Conservation (phyloP, 1,284 basidiomycete species). For the Ustilago crameri region DNA sequence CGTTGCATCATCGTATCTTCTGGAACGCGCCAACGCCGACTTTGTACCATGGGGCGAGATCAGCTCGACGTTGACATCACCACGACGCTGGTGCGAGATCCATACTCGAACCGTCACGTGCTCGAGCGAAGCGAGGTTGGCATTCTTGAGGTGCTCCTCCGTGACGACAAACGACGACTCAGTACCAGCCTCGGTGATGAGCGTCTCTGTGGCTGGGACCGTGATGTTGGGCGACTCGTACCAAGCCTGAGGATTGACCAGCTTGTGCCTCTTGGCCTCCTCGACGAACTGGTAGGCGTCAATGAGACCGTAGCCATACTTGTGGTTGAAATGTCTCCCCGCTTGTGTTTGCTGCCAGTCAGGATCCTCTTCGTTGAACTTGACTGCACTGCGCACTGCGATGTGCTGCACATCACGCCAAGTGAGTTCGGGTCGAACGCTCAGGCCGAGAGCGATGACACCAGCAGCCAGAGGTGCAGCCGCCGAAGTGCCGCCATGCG, state of each 20-base stretch:
- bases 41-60: conserved; percentile 85
- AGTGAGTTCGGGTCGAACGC: conserved; percentile 79
- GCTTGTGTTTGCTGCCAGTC: conserved; percentile 90
- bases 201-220: conserved; percentile 42
- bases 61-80: conserved; percentile 92
- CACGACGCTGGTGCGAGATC: conserved; percentile 86
- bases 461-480: conserved; percentile 87
- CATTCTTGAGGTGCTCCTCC: conserved; percentile 75
- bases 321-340: conserved; percentile 90
- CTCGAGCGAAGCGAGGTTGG: conserved; percentile 88
- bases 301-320: conserved; percentile 92
- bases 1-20: conserved; percentile 77
- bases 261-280: conserved; percentile 82
- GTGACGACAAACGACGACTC: conserved; percentile 78
- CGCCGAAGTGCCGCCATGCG: conserved; percentile 95
- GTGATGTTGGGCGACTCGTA: conserved; percentile 51
- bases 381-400: conserved; percentile 80
- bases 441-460: conserved; percentile 63
- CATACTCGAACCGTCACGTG: conserved; percentile 93
- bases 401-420: conserved; percentile 98
- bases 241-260: conserved; percentile 96
- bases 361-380: conserved; percentile 87
- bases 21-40: conserved; percentile 82
- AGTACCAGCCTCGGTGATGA: conserved; percentile 78
- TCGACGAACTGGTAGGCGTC: conserved; percentile 86